Base-by-base conservation (phyloP, 345 rosid species). In the Hibiscus mutabilis region DNA sequence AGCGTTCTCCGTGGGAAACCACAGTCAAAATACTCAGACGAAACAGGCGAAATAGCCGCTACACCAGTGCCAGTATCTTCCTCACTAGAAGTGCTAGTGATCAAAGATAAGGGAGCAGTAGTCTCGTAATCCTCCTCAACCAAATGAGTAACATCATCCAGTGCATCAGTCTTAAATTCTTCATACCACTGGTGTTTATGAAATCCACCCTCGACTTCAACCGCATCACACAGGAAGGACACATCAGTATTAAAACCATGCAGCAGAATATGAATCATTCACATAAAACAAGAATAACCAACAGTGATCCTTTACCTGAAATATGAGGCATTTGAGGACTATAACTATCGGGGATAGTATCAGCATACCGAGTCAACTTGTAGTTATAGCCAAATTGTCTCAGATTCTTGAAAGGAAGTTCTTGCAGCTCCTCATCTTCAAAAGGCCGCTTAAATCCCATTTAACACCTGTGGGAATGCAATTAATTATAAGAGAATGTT, bases 351-450 rank as follows among this genome's bases (percentile, higher is more conserved):
- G 83, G 49, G 52, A 70, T 35, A 42, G 46, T 19, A 72, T 76
- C 69, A 25, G 68, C 65, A 52, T 72, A 12, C 15, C 74, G 69
- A 52, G 74, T 57, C 42, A 77, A 33, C 69, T 78, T 81, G 46
- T 80, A 55, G 53, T 42, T 49, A 58, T 70, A 63, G 53, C 82
- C 83, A 67, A 77, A 64, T 22, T 71, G 80, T 71, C 86, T 81
- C 42, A 74, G 78, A 53, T 81, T 79, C 88, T 88, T 88, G 73
- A 52, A 73, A 55, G 87, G 46, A 42, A 77, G 62, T 66, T 81
- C 82, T 18, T 74, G 76, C n/a, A 77, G 69, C 59, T 67, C 70
- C 60, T 76, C 89, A 58, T 81, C 81, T 31, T 55, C 62, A 60
- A 78, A 81, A 71, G 88, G 73, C n/a, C 91, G 81, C 71, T 88